A percentile compares a stretch with the other conserved stretches of the same genome.
Conservation (phyloP, 768 basidiomycete species). For the Dentipellis sp. region DNA sequence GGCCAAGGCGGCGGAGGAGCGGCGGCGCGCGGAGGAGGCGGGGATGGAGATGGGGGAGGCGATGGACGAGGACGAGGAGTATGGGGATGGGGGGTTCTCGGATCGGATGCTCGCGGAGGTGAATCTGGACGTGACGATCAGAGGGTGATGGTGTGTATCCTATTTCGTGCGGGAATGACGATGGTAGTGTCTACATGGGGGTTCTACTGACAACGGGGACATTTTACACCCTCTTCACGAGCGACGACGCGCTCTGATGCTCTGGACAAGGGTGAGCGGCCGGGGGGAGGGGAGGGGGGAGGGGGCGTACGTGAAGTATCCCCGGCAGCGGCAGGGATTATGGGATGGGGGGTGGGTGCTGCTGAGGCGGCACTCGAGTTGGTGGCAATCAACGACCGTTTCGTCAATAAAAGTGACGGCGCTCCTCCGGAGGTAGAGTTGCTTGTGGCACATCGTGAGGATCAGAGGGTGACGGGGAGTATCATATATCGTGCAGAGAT, state of each 20-base stretch:
- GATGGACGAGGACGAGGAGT: slow-evolving; percentile 20
- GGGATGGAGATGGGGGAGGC: slow-evolving; percentile 22
- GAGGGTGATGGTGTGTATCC: background rate
- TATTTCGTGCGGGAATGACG: background rate
- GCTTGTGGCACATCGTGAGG: too few relatives aligned
- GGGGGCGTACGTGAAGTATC: background rate
- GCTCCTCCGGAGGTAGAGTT: too few relatives aligned
- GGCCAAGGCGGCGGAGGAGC: slow-evolving; percentile 22
- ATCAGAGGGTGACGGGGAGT: too few relatives aligned
- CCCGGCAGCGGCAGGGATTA: too few relatives aligned
- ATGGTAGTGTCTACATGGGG: background rate
- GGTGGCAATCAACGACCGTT: too few relatives aligned
- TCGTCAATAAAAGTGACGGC: too few relatives aligned
- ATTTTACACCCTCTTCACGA: too few relatives aligned
- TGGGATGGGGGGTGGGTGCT: too few relatives aligned
- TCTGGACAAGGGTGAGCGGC: background rate
- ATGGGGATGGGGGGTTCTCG: slow-evolving; percentile 49
- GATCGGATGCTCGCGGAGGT: slow-evolving; percentile 50
- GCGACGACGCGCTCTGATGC: too few relatives aligned
- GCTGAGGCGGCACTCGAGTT: too few relatives aligned
- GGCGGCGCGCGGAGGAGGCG: slow-evolving; percentile 15
- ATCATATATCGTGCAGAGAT: too few relatives aligned
- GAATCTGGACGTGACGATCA: slow-evolving; percentile 27
- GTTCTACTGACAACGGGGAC: background rate
- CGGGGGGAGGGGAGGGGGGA: background rate